Evolutionary conservation across 176 grass and related monocot species (phyloP).

Genomic region (Carex parvula): DNA sequence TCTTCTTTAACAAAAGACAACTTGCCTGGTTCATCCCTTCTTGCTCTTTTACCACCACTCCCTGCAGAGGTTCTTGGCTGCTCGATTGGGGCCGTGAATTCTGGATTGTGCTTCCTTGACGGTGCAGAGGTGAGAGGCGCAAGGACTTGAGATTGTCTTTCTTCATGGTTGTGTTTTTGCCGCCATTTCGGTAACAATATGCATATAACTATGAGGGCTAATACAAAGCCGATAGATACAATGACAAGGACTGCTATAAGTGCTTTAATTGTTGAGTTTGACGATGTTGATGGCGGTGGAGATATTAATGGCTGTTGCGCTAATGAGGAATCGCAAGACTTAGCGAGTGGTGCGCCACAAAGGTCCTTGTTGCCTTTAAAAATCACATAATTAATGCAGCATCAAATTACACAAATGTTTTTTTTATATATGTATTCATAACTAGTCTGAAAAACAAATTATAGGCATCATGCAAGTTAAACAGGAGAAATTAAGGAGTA

Average conservation of each 20-base stretch:
- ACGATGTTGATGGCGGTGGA: not conserved
- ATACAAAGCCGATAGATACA: constrained; percentile 32
- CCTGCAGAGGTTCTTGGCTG: constrained; percentile 13
- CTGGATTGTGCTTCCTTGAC: constrained; percentile 23
- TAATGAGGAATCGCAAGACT: constrained; percentile 18
- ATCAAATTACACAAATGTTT: constrained; percentile 2
- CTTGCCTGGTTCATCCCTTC: constrained; percentile 40
- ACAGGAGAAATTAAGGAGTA: not conserved
- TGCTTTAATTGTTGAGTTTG: constrained; percentile 23
- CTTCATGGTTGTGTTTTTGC: not conserved
- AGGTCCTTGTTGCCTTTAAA: constrained; percentile 56
- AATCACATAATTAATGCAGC: constrained; percentile 3
- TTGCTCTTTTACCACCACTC: constrained; percentile 28
- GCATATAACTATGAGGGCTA: constrained; percentile 28
- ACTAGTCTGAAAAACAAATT: not conserved
- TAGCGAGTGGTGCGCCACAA: constrained; percentile 39
- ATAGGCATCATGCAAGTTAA: not conserved
- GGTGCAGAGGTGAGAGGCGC: constrained; percentile 19
- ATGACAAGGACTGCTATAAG: constrained; percentile 50
- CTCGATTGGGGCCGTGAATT: not conserved
- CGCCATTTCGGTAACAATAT: constrained; percentile 21
- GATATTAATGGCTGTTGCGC: not conserved
- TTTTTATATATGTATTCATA: not conserved
- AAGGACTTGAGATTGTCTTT: not conserved
- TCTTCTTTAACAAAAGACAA: constrained; percentile 60